phyloP scores from a whole-genome alignment of 441 rosid genomes.

The Adansonia grandidieri region DNA sequence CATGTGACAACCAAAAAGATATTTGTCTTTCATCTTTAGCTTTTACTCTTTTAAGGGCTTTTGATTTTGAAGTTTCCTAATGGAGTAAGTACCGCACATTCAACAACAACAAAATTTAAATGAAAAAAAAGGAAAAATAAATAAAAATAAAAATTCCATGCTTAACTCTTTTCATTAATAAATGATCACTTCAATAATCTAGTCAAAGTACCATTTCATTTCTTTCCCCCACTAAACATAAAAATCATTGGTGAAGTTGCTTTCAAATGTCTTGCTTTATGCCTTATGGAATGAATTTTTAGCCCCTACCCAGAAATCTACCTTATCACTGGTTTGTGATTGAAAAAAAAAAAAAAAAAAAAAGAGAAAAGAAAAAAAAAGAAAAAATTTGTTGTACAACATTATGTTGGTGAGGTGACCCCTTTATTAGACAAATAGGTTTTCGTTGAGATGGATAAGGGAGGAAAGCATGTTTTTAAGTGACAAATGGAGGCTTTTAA shows the following conservation, averaged over 20 bases:
- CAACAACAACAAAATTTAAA: too few relatives aligned
- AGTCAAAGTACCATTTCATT: constrained; percentile 18
- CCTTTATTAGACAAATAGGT: not conserved
- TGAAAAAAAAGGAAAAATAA: not conserved
- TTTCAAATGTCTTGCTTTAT: constrained; percentile 27
- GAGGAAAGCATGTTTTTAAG: constrained; percentile 10
- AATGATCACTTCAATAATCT: constrained; percentile 29
- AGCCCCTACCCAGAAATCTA: constrained; percentile 20
- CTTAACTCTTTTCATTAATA: constrained; percentile 15
- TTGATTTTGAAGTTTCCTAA: constrained; percentile 18
- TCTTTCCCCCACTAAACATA: constrained; percentile 9
- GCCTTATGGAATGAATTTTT: not conserved
- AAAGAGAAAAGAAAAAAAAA: too few relatives aligned
- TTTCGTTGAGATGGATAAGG: not conserved
- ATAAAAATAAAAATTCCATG: not conserved
- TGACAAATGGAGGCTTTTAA: constrained; percentile 13
- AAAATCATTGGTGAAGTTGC: constrained; percentile 23
- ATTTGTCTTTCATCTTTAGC: constrained; percentile 11
- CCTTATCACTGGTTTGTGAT: not conserved
- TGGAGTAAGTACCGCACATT: not conserved
- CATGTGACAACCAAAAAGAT: not conserved
- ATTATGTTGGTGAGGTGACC: constrained; percentile 18
- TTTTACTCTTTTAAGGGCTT: constrained; percentile 1
- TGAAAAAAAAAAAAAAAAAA: too few relatives aligned
- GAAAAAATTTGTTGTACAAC: not conserved